Conservation (phyloP, 139 green algal species). For the Zygnema cylindricum region DNA sequence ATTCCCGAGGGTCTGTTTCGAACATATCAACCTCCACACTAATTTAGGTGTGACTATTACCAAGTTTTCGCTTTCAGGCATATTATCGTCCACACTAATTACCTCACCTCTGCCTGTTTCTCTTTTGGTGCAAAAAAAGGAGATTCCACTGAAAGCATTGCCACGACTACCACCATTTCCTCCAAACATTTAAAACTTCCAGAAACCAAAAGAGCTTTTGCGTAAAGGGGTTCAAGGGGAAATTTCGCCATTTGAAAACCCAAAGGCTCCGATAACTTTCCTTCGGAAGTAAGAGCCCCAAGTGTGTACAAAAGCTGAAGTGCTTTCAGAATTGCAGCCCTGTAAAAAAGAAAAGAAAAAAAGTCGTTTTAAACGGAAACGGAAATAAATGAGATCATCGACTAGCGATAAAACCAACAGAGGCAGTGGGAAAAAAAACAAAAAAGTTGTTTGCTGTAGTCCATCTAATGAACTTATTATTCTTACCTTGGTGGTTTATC, state of each 20-base stretch:
- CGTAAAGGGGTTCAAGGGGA: constrained; percentile 91
- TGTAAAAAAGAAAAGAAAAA: constrained; percentile 4
- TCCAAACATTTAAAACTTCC: constrained; percentile 77
- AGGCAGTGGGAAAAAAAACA: too few species aligned
- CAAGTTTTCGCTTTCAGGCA: too few species aligned
- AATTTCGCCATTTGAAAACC: constrained; percentile 94
- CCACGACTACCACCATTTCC: constrained; percentile 87
- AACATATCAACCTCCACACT: too few species aligned
- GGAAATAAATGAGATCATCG: too few species aligned
- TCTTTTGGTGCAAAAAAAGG: constrained; percentile 97
- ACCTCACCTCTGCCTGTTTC: constrained; percentile 77
- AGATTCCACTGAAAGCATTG: constrained; percentile 89
- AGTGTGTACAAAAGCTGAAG: constrained; percentile 95
- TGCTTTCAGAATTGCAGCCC: constrained; percentile 68
- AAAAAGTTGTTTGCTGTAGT: too few species aligned
- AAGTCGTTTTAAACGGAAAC: constrained; percentile 9
- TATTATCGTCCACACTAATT: not conserved
- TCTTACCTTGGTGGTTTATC: constrained; percentile 53
- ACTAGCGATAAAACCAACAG: too few species aligned
- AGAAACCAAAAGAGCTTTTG: constrained; percentile 84
- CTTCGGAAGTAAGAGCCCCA: constrained; percentile 88
- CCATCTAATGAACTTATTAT: too few species aligned
- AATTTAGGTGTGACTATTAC: too few species aligned
- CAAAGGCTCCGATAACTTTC: constrained; percentile 56
- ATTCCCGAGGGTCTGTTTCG: too few species aligned